Evolutionary conservation across 1,284 basidiomycete species (phyloP), one percentile per base, ranked within the genome.

Genomic region (Vanrija humicola): DNA sequence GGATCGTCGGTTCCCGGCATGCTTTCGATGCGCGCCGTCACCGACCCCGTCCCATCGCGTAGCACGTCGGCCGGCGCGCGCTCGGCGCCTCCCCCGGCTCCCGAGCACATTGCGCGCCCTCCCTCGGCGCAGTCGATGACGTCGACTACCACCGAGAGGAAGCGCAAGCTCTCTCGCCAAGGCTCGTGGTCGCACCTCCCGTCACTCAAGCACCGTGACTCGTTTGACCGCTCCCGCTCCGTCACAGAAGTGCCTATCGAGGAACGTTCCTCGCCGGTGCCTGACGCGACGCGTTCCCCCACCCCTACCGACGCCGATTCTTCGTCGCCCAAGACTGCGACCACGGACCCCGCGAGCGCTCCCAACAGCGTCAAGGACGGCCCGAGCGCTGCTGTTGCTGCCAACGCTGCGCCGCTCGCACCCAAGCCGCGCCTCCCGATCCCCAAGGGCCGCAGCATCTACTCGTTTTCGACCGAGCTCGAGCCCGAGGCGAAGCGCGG

Each of bases 401-500:
- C 26, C 26, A 21, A 10, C 34, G 23, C 8, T 5, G 38, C 43
- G 16, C 14, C 15, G 28, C 23, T 25, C 38, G 28, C 34, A n/a
- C 29, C 12, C 39, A 58, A 58, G 56, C 48, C 46, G 14, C 54
- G 57, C 25, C 48, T 62, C 6, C 54, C 58, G 2, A 43, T 58
- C 16, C 60, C 60, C 44, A 52, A 59, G 50, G 60, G 60, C 38
- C 54, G 60, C 29, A 58, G 54, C 54, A 62, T 62, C 47, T 62
- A 62, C 52, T 58, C 56, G 44, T 58, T 62, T 50, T 59, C 56
- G 34, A 62, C 54, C 18, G 60, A 54, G 52, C 57, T 62, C 44
- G 60, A 62, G 55, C 60, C 60, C 28, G 54, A 62, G 54, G 55
- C 54, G 14, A 58, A 59, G 52, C 56, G 57, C 45, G 60, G 60